Conservation (phyloP, 352 stramenopile species). For the Phytopythium mirpurense region DNA sequence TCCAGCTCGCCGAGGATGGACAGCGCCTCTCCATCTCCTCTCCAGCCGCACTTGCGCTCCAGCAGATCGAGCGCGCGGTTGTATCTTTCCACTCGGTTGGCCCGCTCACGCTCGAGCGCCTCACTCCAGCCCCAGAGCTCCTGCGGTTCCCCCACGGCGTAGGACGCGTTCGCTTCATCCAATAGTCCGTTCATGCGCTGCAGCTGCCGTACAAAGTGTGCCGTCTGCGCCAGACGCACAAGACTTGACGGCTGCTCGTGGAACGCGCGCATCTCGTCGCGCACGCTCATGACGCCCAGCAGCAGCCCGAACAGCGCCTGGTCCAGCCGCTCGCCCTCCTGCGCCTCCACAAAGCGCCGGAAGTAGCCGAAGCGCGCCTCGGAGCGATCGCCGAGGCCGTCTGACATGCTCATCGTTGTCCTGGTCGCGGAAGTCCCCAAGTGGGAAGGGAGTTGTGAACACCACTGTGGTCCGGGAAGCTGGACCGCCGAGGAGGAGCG, state of each 20-base stretch:
- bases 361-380: background rate
- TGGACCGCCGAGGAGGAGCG: constrained; percentile 64
- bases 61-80: background rate
- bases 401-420: background rate
- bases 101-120: background rate
- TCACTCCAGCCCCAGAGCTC: background rate
- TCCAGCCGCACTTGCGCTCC: background rate
- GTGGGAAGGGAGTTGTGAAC: no score
- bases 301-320: constrained; percentile 1
- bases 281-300: background rate
- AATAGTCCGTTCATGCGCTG: background rate
- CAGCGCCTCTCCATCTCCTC: background rate
- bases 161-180: background rate
- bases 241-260: background rate
- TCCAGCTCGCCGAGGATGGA: background rate
- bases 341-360: background rate
- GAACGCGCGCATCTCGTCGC: constrained; percentile 3
- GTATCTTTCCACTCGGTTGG: background rate
- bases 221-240: constrained; percentile 1
- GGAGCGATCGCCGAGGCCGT: background rate
- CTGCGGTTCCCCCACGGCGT: background rate
- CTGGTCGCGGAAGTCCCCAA: no score
- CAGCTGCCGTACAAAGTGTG: constrained; percentile 1
- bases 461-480: constrained; percentile 75
- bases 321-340: background rate